These are phyloP conservation scores for Suillus brevipes DNA, from an alignment of 768 basidiomycete species.

Conservation along the genomic window DNA sequence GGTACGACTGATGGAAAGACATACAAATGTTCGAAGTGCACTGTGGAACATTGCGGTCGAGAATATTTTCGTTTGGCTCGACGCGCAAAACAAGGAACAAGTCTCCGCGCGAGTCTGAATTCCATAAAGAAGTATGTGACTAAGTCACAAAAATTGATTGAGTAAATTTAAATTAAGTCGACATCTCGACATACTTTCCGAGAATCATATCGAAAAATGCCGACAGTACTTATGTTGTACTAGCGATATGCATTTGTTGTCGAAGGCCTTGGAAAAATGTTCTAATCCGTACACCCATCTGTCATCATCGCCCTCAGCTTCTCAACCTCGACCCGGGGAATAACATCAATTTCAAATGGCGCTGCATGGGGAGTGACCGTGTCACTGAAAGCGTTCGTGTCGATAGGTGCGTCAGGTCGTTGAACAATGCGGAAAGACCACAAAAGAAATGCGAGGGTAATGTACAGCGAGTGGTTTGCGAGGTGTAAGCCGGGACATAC, in stretches of 20 bases:
- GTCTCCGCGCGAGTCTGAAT: too few species aligned
- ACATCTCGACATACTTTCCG: too few species aligned
- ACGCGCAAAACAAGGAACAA: too few species aligned
- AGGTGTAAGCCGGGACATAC: not conserved
- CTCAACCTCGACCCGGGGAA: not conserved
- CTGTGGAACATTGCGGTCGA: constrained; percentile 43
- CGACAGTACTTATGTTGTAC: too few species aligned
- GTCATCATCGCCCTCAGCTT: not conserved
- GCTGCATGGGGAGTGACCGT: not conserved
- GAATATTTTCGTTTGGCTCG: not conserved
- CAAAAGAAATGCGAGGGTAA: not conserved
- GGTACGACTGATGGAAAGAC: constrained; percentile 18
- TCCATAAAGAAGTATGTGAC: too few species aligned
- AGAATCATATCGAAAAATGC: too few species aligned
- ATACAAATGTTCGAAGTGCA: constrained; percentile 45
- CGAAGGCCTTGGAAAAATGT: too few species aligned
- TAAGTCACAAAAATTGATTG: too few species aligned
- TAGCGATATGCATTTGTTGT: too few species aligned
- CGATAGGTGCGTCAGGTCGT: not conserved
- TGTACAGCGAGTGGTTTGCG: not conserved
- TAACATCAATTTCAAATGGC: not conserved
- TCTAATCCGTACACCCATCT: not conserved
- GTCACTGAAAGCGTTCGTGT: not conserved
- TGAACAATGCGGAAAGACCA: not conserved
- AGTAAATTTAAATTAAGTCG: too few species aligned